Evolutionary conservation across 768 basidiomycete genomes (phyloP), one percentile per base, ranked within the genome.

Genomic region (Rhodotorula diobovata): DNA sequence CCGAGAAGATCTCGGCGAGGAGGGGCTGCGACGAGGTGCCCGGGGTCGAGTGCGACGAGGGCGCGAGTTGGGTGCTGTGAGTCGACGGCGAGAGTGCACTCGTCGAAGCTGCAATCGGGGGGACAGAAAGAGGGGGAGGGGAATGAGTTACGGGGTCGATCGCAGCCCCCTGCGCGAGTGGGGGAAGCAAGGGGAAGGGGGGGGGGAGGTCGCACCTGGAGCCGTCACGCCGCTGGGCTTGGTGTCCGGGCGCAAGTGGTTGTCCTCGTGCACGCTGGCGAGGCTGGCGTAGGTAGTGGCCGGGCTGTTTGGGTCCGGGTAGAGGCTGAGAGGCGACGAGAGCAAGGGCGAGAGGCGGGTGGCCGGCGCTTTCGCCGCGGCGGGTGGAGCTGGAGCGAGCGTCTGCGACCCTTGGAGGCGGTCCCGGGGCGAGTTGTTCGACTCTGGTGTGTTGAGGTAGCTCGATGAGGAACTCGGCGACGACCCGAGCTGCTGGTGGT

Each of bases 1-100:
- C 73, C 2, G 67, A 62, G 61, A 75, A 75, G 70, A 75, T 71
- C 63, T 71, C 70, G 39, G 70, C 73, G 30, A 75, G 64, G 18
- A 67, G 59, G 30, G 67, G 60, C 18, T 71, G 70, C 0, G 51
- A 51, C 5, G 67, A 53, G n/a, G 55, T 9, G 48, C 48, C 48
- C 25, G 48, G 48, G 48, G 48, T 50, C 23, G 48, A 18, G 35
- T 43, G 6, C 46, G 18, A 46, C 9, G n/a, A 59, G 30, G 32
- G 64, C n/a, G 41, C 8, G 12, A 46, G 32, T 30, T n/a, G 34
- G 41, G 30, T 3, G 51, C 51, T 61, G 64, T 37, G 25, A 15
- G 41, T 12, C 41, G 41, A 43, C 14, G 41, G 41, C 41, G 41
- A 43, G 41, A 43, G 6, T 12, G 41, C 41, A 3, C 14, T 18